Conservation (phyloP, 2,329 filamentous ascomycete genomes). For the Juglanconis juglandina region DNA sequence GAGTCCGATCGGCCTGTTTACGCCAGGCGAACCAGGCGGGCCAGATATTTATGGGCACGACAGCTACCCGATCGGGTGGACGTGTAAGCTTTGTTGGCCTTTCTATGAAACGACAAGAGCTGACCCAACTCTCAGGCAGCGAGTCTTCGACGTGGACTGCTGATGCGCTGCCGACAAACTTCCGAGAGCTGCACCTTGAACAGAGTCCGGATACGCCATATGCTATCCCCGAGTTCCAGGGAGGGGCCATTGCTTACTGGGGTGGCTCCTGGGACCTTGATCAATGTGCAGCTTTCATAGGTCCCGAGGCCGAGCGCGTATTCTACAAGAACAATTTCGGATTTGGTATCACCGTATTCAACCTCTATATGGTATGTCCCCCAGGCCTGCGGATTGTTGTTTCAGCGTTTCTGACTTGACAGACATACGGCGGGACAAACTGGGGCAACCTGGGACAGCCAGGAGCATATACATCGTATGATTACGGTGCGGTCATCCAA, state of each 20-base stretch:
- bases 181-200: slow-evolving; percentile 48
- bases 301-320: slow-evolving; percentile 71
- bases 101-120: slow-evolving; percentile 35
- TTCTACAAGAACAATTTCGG: slow-evolving; percentile 76
- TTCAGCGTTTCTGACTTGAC: neutral
- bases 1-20: slow-evolving; percentile 55
- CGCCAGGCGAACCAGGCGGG: slow-evolving; percentile 54
- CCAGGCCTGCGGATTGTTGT: neutral
- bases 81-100: slow-evolving; percentile 35
- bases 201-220: slow-evolving; percentile 66
- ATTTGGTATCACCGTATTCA: slow-evolving; percentile 65
- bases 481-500: slow-evolving; percentile 57
- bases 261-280: slow-evolving; percentile 65
- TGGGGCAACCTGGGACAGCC: slow-evolving; percentile 77
- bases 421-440: slow-evolving; percentile 74
- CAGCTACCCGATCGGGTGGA: slow-evolving; percentile 58
- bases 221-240: slow-evolving; percentile 60
- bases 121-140: slow-evolving; percentile 3
- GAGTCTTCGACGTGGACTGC: slow-evolving; percentile 57
- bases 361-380: slow-evolving; percentile 66
- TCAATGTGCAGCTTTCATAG: slow-evolving; percentile 62
- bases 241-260: slow-evolving; percentile 70
- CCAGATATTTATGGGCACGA: slow-evolving; percentile 68
- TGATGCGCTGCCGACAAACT: slow-evolving; percentile 53
- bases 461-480: slow-evolving; percentile 59